Conservation (phyloP, 495 filamentous ascomycete genomes). For the Talaromyces proteolyticus region DNA sequence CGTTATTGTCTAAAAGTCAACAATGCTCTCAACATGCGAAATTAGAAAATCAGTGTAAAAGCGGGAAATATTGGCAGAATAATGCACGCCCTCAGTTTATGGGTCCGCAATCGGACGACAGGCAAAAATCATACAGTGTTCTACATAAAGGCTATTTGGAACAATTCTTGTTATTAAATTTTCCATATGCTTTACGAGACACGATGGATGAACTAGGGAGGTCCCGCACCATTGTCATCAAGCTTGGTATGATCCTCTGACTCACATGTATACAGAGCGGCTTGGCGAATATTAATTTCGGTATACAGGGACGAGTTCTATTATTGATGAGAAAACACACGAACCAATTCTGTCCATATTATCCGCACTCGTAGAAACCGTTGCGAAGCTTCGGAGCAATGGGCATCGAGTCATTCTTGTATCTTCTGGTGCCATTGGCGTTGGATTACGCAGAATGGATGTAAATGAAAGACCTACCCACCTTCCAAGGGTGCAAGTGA, state of each 20-base stretch:
- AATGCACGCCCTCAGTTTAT: neutral
- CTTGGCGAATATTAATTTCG: too few species aligned
- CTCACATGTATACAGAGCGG: too few species aligned
- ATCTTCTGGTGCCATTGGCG: constrained; percentile 93
- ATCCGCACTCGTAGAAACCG: constrained; percentile 87
- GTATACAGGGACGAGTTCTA: constrained; percentile 82
- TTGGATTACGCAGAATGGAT: constrained; percentile 85
- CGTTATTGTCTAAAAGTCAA: too few species aligned
- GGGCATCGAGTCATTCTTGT: constrained; percentile 93
- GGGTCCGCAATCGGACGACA: constrained; percentile 4
- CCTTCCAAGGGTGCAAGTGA: constrained; percentile 74
- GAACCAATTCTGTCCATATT: constrained; percentile 91
- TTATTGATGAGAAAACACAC: constrained; percentile 95
- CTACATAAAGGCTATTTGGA: too few species aligned
- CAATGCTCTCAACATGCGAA: too few species aligned
- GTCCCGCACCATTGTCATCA: constrained; percentile 74
- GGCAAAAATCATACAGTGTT: too few species aligned
- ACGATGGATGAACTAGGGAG: constrained; percentile 3
- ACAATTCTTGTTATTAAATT: neutral
- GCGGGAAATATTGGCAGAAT: constrained; percentile 5
- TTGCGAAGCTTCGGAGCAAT: constrained; percentile 75
- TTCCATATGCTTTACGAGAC: neutral
- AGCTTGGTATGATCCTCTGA: too few species aligned
- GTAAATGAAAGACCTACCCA: constrained; percentile 84
- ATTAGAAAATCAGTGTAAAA: neutral